Evolutionary conservation across 2,329 filamentous ascomycete species (phyloP).

Genomic region (Dothistroma pini): DNA sequence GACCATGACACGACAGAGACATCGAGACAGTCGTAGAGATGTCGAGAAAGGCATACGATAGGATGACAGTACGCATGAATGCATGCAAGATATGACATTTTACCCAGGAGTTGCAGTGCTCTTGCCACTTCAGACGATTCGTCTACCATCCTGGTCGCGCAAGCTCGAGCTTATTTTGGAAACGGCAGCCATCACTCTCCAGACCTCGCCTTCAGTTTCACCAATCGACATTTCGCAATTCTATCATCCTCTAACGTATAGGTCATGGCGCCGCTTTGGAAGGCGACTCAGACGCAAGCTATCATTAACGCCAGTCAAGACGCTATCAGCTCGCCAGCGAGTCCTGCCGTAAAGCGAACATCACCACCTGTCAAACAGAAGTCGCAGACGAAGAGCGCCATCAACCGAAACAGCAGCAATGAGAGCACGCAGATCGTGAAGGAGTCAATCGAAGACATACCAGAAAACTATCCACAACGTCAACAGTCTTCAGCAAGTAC

Average conservation of each 20-base stretch:
- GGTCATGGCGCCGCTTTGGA: constrained; percentile 16
- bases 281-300: background rate
- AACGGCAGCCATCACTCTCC: background rate
- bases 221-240: background rate
- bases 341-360: background rate
- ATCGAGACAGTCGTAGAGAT: constrained; percentile 3
- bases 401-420: background rate
- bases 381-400: background rate
- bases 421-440: background rate
- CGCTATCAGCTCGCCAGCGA: constrained; percentile 6
- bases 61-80: background rate
- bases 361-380: background rate
- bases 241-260: constrained; percentile 5
- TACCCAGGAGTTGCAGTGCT: background rate
- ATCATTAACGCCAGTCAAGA: constrained; percentile 25
- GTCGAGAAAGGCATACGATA: constrained; percentile 6
- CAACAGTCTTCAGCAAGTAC: background rate
- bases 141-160: background rate
- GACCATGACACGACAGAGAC: background rate
- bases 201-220: background rate
- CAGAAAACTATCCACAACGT: background rate
- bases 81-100: background rate
- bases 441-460: background rate
- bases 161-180: background rate
- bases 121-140: background rate